Percentiles rank a stretch among this genome's conserved stretches.
Evolutionary conservation across 257 asterid genomes (phyloP).

Genomic region (Solanum megistacrolobum): DNA sequence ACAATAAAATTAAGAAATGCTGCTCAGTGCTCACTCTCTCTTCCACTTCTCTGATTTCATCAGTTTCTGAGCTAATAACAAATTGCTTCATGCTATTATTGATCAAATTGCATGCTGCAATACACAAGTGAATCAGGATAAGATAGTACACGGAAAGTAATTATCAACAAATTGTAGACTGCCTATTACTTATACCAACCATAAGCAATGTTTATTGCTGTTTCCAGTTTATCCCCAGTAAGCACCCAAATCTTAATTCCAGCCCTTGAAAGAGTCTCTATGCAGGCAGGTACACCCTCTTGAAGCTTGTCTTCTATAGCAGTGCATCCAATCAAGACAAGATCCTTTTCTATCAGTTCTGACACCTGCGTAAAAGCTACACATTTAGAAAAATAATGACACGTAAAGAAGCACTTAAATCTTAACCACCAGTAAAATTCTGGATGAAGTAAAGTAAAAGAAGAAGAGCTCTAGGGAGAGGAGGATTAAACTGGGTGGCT

Average conservation of each 20-base stretch:
- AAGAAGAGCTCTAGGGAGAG: background rate
- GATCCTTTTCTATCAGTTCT: constrained; percentile 85
- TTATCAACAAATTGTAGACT: constrained; percentile 1
- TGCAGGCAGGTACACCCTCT: constrained; percentile 95
- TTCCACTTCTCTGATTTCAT: constrained; percentile 87
- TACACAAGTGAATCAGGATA: constrained; percentile 6
- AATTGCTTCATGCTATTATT: constrained; percentile 93
- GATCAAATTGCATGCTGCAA: constrained; percentile 91
- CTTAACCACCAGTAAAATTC: background rate
- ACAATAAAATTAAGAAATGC: constrained; percentile 1
- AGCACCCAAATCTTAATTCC: constrained; percentile 99
- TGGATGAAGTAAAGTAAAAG: background rate
- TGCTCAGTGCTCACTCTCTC: constrained; percentile 63
- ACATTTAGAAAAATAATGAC: background rate
- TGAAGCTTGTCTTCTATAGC: constrained; percentile 99
- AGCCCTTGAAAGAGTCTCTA: constrained; percentile 97
- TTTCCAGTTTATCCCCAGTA: constrained; percentile 99
- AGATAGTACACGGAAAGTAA: constrained; percentile 3
- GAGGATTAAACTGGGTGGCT: background rate
- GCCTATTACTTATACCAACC: constrained; percentile 33
- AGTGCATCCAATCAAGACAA: constrained; percentile 90
- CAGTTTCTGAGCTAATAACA: constrained; percentile 89
- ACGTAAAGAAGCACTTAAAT: background rate
- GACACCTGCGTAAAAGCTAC: constrained; percentile 52
- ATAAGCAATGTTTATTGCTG: constrained; percentile 97